These are phyloP conservation scores for Andrographis paniculata DNA, from an alignment of 305 asterid species.

Conservation along the genomic window DNA sequence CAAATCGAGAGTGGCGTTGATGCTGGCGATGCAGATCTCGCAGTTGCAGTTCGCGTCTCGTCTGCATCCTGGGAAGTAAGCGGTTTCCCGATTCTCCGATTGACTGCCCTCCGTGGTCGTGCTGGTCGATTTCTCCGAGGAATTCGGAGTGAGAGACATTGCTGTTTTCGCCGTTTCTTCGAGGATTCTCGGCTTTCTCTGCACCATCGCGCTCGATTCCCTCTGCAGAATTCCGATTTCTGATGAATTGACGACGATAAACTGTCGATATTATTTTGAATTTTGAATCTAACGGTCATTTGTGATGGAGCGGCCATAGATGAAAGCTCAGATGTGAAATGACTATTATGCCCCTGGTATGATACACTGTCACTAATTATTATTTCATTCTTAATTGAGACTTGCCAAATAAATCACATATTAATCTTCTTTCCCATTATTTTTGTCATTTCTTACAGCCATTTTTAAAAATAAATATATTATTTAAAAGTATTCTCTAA, in stretches of 20 bases:
- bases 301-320: not conserved
- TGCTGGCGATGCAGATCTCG: conserved; percentile 76
- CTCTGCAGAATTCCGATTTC: conserved; percentile 2
- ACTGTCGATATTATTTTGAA: conserved; percentile 25
- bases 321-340: not conserved
- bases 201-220: conserved; percentile 5
- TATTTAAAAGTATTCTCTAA: too few species aligned
- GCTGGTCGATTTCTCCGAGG: conserved; percentile 58
- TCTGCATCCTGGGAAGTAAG: conserved; percentile 68
- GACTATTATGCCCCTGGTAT: not conserved
- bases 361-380: not conserved
- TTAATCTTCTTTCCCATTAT: too few species aligned
- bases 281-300: conserved; percentile 51
- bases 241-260: not conserved
- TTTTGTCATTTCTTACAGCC: too few species aligned
- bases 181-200: conserved; percentile 12
- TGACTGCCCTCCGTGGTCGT: conserved; percentile 23
- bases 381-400: too few species aligned
- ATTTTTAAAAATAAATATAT: too few species aligned
- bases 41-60: conserved; percentile 77
- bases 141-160: conserved; percentile 42
- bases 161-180: conserved; percentile 33
- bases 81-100: conserved; percentile 47
- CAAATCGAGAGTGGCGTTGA: conserved; percentile 79
- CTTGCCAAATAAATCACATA: too few species aligned